Percentiles rank a stretch among this genome's conserved stretches.
Conservation (phyloP, 805 yeast species). For the Candida rishiriensis region DNA sequence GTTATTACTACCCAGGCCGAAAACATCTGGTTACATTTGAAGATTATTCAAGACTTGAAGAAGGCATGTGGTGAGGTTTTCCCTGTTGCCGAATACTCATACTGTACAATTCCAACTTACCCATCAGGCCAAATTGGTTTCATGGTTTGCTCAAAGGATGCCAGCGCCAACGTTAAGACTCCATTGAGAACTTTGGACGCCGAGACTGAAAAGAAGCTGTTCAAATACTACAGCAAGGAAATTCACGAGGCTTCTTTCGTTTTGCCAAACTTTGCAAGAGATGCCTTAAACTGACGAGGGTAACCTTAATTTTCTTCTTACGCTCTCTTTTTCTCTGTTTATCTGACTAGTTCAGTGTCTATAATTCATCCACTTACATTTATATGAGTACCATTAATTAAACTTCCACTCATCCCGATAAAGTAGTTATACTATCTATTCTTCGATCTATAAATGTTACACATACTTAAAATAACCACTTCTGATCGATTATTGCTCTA, state of each 20-base stretch:
- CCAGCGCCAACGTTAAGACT: conserved; percentile 53
- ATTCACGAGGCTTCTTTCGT: conserved; percentile 88
- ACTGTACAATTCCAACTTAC: conserved; percentile 92
- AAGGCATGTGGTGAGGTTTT: conserved; percentile 77
- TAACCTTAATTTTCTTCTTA: not conserved
- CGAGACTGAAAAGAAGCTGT: conserved; percentile 58
- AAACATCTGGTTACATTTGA: conserved; percentile 88
- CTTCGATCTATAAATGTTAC: too few species aligned
- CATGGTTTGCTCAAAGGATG: conserved; percentile 88
- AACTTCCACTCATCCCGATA: too few species aligned
- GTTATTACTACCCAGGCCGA: conserved; percentile 94
- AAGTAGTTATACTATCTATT: not conserved
- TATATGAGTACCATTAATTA: too few species aligned
- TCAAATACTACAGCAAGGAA: conserved; percentile 76
- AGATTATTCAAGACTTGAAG: conserved; percentile 76
- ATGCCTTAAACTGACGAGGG: conserved; percentile 20
- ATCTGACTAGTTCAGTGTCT: not conserved
- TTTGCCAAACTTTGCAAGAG: conserved; percentile 85
- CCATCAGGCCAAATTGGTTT: conserved; percentile 98
- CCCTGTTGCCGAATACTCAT: conserved; percentile 88
- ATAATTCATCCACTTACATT: not conserved
- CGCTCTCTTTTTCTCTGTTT: not conserved
- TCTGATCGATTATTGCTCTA: not conserved
- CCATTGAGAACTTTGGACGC: conserved; percentile 66
- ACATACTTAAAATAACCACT: too few species aligned